phyloP scores from a whole-genome alignment of 176 grass and related monocot species.

The Elymus sibiricus region DNA sequence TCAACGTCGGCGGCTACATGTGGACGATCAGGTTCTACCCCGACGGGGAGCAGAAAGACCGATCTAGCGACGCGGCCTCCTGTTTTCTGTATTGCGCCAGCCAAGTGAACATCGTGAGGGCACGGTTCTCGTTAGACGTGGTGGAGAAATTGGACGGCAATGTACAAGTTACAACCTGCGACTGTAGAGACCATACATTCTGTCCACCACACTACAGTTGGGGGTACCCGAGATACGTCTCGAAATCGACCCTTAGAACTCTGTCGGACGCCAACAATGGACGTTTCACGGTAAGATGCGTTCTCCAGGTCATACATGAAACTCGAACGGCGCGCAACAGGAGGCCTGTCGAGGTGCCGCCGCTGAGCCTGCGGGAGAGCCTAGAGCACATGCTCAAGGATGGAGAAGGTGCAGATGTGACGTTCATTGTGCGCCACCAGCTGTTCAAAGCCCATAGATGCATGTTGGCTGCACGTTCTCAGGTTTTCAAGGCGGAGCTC shows the following conservation, averaged over 20 bases:
- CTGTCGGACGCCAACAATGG: not conserved
- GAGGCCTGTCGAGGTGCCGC: not conserved
- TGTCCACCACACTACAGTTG: not conserved
- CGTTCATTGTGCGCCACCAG: too few species aligned
- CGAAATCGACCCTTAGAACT: not conserved
- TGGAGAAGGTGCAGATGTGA: too few species aligned
- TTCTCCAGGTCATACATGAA: not conserved
- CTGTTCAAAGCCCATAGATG: too few species aligned
- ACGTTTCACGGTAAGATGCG: not conserved
- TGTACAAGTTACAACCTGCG: not conserved
- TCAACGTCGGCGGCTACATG: not conserved
- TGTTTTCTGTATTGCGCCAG: not conserved
- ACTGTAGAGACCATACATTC: not conserved
- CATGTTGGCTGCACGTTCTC: not conserved
- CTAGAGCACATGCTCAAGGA: not conserved
- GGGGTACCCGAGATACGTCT: not conserved
- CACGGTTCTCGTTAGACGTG: not conserved
- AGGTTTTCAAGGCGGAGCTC: constrained; percentile 15
- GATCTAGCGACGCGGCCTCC: not conserved
- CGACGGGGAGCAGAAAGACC: not conserved
- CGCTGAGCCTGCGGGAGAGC: not conserved
- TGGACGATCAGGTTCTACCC: not conserved
- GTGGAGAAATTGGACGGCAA: not conserved
- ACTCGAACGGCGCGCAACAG: not conserved
- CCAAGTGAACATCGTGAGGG: not conserved